These are phyloP conservation scores for Penicillium sp. DNA, from an alignment of 2,329 filamentous ascomycete species.

Conservation along the genomic window DNA sequence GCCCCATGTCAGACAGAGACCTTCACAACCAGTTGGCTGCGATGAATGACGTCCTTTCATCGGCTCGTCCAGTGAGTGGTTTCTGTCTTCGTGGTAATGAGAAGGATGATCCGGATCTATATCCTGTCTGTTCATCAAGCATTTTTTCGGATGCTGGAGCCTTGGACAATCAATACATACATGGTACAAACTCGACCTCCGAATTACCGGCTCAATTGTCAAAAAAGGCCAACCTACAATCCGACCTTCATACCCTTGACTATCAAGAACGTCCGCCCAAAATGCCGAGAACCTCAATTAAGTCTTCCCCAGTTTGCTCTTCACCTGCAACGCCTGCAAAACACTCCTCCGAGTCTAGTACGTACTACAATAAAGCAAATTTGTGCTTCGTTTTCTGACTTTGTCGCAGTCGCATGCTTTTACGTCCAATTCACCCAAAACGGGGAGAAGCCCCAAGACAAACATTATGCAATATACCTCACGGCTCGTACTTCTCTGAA, in stretches of 20 bases:
- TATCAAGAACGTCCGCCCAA: no score
- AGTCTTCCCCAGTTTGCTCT: no score
- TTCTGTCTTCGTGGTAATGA: neutral
- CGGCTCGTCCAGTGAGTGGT: neutral
- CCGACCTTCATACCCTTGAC: no score
- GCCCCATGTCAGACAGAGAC: no score
- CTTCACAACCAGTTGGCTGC: neutral
- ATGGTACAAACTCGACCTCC: no score
- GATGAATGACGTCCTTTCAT: neutral
- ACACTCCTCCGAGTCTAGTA: neutral
- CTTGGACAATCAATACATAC: no score
- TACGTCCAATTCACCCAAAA: neutral
- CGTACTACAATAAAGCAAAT: neutral
- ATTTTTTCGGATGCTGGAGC: no score
- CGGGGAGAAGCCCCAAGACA: neutral
- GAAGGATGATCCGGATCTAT: neutral
- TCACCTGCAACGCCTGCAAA: neutral
- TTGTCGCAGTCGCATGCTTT: neutral
- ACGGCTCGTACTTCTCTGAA: neutral
- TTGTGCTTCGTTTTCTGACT: no score
- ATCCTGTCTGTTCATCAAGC: neutral
- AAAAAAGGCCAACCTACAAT: no score
- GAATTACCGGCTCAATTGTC: no score
- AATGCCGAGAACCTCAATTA: no score
- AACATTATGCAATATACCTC: neutral